Percentiles rank a stretch among this genome's conserved stretches.
These are phyloP conservation scores for Naumovozyma baii DNA, from an alignment of 805 yeast genomes.

Conservation along the genomic window DNA sequence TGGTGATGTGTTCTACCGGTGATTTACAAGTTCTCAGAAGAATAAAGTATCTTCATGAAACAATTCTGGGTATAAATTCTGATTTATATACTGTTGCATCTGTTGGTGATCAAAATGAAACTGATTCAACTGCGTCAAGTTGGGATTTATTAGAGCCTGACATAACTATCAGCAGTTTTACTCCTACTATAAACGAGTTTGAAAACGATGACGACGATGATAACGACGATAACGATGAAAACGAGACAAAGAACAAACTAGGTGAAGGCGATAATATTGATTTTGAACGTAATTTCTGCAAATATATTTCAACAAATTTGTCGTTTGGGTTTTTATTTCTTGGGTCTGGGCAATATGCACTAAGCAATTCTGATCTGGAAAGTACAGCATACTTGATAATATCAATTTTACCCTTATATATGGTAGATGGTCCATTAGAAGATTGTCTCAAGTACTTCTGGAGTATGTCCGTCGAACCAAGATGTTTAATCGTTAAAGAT, in stretches of 20 bases:
- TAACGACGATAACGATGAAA: constrained; percentile 3
- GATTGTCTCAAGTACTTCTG: constrained; percentile 76
- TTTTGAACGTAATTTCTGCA: constrained; percentile 44
- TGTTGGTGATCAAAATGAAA: background rate
- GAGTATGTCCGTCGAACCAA: constrained; percentile 71
- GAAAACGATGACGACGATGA: constrained; percentile 2
- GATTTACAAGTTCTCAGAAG: constrained; percentile 71
- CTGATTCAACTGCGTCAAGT: too few species aligned
- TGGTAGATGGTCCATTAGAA: constrained; percentile 49
- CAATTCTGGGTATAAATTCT: constrained; percentile 32
- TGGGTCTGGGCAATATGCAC: constrained; percentile 88
- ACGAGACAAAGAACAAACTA: background rate
- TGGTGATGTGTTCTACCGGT: constrained; percentile 86
- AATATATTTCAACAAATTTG: constrained; percentile 66
- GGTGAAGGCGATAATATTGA: constrained; percentile 11
- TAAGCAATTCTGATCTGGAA: constrained; percentile 46
- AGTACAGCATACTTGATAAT: constrained; percentile 41
- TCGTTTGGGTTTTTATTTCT: constrained; percentile 81
- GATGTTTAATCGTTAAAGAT: constrained; percentile 74
- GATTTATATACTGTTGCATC: constrained; percentile 12
- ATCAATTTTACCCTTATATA: constrained; percentile 55
- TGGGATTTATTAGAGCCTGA: too few species aligned
- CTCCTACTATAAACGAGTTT: too few species aligned
- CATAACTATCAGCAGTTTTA: background rate
- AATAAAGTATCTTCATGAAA: constrained; percentile 58